A percentile compares a stretch with the other conserved stretches of the same genome.
Conservation (phyloP, 441 rosid genomes). For the Euphorbia schlechtendalii region DNA sequence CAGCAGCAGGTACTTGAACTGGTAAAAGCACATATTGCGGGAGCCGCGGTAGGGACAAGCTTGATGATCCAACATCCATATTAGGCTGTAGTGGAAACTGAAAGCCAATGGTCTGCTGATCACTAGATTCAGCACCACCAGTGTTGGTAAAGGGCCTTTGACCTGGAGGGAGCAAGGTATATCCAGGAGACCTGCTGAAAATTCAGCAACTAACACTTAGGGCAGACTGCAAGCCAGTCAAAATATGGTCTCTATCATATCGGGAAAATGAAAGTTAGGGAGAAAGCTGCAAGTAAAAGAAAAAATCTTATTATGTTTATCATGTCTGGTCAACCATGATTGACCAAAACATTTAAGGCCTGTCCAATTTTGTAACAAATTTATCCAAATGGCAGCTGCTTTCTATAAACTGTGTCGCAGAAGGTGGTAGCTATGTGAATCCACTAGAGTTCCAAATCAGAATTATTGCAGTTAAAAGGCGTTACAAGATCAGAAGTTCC, state of each 20-base stretch:
- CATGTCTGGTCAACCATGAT: no score
- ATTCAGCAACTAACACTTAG: background rate
- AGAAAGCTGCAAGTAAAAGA: background rate
- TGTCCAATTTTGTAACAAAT: background rate
- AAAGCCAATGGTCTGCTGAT: constrained; percentile 21
- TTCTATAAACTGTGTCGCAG: background rate
- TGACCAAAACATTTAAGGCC: background rate
- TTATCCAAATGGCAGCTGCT: background rate
- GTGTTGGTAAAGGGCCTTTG: constrained; percentile 23
- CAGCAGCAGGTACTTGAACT: constrained; percentile 27
- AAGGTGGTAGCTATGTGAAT: background rate
- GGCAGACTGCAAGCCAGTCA: background rate
- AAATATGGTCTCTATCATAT: background rate
- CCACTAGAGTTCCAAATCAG: no score
- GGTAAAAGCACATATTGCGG: constrained; percentile 39
- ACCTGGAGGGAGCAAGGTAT: constrained; percentile 41
- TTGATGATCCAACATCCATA: constrained; percentile 28
- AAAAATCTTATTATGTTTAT: background rate
- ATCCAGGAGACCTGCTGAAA: constrained; percentile 61
- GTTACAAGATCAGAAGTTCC: background rate
- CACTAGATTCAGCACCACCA: constrained; percentile 22
- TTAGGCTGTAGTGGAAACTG: constrained; percentile 27
- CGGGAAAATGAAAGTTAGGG: background rate
- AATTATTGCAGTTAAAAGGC: no score
- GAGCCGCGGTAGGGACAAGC: constrained; percentile 25